Conservation (phyloP, 202 grass and related monocot species). For the Hordeum pubiflorum region DNA sequence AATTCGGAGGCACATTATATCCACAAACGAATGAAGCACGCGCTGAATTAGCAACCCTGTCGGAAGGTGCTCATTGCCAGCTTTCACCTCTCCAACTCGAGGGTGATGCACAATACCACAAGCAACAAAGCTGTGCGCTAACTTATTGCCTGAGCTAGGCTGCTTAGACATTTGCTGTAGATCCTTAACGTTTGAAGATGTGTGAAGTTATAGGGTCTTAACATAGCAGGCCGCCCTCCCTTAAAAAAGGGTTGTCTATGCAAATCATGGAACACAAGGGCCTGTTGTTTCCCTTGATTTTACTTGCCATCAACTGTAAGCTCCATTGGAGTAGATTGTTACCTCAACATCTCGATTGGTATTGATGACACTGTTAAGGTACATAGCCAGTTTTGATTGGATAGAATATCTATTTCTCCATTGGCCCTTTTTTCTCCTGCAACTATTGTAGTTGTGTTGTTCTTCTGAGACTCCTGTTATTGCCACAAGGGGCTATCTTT, state of each 20-base stretch:
- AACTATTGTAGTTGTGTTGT: neutral
- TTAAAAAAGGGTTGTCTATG: neutral
- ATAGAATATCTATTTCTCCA: neutral
- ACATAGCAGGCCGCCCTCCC: neutral
- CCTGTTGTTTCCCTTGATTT: neutral
- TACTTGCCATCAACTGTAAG: neutral
- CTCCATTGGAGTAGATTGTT: neutral
- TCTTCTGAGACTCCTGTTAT: neutral
- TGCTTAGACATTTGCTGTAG: neutral
- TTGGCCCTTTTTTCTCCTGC: neutral
- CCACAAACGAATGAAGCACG: neutral
- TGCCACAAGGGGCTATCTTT: neutral
- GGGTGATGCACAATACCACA: neutral
- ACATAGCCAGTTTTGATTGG: neutral
- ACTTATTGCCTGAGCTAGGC: neutral
- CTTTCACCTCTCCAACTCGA: neutral
- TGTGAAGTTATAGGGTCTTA: neutral
- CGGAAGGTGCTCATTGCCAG: neutral
- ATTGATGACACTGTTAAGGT: neutral
- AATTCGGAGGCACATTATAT: neutral
- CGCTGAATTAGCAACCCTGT: neutral
- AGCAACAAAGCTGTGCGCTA: neutral
- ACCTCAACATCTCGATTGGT: neutral
- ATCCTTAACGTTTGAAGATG: neutral
- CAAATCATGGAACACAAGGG: neutral